Evolutionary conservation across 2,329 filamentous ascomycete genomes (phyloP).

Genomic region (Cladophialophora carrionii): DNA sequence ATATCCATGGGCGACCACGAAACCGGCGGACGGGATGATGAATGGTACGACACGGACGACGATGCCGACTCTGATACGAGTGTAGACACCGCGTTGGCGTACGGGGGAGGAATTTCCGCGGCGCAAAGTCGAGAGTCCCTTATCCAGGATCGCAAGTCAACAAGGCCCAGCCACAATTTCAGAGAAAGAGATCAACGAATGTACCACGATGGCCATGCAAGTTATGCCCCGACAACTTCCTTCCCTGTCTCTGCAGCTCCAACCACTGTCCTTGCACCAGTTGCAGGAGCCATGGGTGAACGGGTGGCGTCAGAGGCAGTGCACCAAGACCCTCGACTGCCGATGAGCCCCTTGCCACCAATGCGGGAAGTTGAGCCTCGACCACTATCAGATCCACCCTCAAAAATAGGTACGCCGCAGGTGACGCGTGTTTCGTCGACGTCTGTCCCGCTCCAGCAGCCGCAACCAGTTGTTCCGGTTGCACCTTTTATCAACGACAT

Average conservation of each 20-base stretch:
- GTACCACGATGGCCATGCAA: neutral
- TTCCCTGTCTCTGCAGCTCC: slow-evolving; percentile 31
- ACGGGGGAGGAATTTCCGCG: slow-evolving; percentile 54
- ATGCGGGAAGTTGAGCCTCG: slow-evolving; percentile 58
- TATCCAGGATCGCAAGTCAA: slow-evolving; percentile 56
- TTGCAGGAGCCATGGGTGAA: slow-evolving; percentile 45
- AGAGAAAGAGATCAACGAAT: slow-evolving; percentile 35
- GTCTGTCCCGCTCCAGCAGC: slow-evolving; percentile 75
- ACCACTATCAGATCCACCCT: slow-evolving; percentile 27
- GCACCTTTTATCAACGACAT: slow-evolving; percentile 47
- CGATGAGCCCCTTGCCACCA: slow-evolving; percentile 54
- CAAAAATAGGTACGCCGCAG: slow-evolving; percentile 5
- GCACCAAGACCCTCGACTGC: slow-evolving; percentile 9
- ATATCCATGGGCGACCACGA: slow-evolving; percentile 27
- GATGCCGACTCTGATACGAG: slow-evolving; percentile 58
- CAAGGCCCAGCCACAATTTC: slow-evolving; percentile 28
- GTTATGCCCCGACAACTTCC: slow-evolving; percentile 25
- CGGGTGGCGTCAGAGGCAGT: slow-evolving; percentile 40
- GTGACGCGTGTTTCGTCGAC: slow-evolving; percentile 35
- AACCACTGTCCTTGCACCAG: slow-evolving; percentile 49
- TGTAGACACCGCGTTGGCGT: slow-evolving; percentile 63
- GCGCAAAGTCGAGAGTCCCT: slow-evolving; percentile 58
- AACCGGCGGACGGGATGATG: slow-evolving; percentile 53
- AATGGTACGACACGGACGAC: slow-evolving; percentile 63
- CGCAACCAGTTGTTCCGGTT: slow-evolving; percentile 75